Evolutionary conservation across 306 rosid genomes (phyloP).

Genomic region (Cicer judaicum): DNA sequence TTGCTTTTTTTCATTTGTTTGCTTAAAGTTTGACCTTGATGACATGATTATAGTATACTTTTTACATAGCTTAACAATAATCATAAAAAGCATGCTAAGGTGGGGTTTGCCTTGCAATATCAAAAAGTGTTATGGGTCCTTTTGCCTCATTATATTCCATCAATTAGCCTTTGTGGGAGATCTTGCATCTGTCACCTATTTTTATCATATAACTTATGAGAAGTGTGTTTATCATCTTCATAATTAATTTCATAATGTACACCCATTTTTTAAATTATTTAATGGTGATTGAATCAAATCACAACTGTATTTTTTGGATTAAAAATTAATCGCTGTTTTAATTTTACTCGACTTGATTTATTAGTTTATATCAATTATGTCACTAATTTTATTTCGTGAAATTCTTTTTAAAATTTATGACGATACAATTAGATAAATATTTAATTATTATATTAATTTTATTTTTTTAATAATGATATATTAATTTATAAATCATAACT

Average conservation of each 20-base stretch:
- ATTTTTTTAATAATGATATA: too few relatives aligned
- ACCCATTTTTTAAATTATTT: background rate
- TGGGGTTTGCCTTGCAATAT: conserved; percentile 73
- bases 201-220: conserved; percentile 43
- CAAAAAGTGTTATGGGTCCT: conserved; percentile 68
- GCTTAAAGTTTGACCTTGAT: conserved; percentile 94
- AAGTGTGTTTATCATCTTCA: conserved; percentile 45
- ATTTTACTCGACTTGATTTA: too few relatives aligned
- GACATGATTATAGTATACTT: conserved; percentile 64
- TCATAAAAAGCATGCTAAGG: conserved; percentile 54
- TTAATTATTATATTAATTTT: too few relatives aligned
- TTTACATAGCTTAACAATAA: conserved; percentile 34
- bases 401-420: too few relatives aligned
- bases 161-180: conserved; percentile 59
- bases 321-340: too few relatives aligned
- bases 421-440: too few relatives aligned
- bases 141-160: conserved; percentile 75
- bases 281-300: too few relatives aligned
- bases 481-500: too few relatives aligned
- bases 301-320: too few relatives aligned
- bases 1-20: conserved; percentile 66
- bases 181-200: conserved; percentile 49
- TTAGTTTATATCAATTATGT: too few relatives aligned
- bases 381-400: too few relatives aligned
- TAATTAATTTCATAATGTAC: conserved; percentile 26